phyloP scores from a whole-genome alignment of 139 green algal species.

The Asterochloris erici region DNA sequence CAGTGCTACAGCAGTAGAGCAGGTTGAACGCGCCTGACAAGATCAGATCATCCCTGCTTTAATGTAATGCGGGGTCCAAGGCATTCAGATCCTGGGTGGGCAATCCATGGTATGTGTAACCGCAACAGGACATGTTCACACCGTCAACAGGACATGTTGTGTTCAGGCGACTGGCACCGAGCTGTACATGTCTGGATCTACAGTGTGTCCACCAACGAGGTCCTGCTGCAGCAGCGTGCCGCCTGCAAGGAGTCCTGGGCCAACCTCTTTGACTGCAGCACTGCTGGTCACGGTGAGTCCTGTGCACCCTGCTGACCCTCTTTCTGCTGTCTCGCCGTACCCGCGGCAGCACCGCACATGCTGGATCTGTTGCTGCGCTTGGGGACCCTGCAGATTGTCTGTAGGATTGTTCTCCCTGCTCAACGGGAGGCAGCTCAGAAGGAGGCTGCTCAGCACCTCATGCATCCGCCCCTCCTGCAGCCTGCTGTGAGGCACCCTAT shows the following conservation, averaged over 20 bases:
- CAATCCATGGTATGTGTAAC: background rate
- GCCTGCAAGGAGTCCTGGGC: slow-evolving; percentile 16
- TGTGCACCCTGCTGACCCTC: background rate
- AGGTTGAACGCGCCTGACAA: background rate
- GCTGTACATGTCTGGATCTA: slow-evolving; percentile 15
- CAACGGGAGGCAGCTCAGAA: too few species aligned
- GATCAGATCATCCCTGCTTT: background rate
- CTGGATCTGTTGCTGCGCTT: background rate
- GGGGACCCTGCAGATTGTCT: too few species aligned
- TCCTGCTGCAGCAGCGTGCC: slow-evolving; percentile 12
- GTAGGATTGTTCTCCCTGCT: too few species aligned
- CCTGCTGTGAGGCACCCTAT: too few species aligned
- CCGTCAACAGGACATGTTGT: background rate
- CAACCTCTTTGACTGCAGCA: slow-evolving; percentile 4
- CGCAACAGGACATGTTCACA: too few species aligned
- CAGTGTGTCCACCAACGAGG: background rate
- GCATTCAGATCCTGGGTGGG: background rate
- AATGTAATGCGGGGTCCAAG: background rate
- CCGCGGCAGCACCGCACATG: background rate
- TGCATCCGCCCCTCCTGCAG: too few species aligned
- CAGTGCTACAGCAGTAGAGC: too few species aligned
- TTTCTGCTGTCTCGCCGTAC: background rate
- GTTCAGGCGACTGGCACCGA: slow-evolving; percentile 11
- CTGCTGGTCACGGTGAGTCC: slow-evolving; percentile 4
- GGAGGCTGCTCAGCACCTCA: too few species aligned